Evolutionary conservation across 768 basidiomycete genomes (phyloP).

Genomic region (Tricholoma flavovirens): DNA sequence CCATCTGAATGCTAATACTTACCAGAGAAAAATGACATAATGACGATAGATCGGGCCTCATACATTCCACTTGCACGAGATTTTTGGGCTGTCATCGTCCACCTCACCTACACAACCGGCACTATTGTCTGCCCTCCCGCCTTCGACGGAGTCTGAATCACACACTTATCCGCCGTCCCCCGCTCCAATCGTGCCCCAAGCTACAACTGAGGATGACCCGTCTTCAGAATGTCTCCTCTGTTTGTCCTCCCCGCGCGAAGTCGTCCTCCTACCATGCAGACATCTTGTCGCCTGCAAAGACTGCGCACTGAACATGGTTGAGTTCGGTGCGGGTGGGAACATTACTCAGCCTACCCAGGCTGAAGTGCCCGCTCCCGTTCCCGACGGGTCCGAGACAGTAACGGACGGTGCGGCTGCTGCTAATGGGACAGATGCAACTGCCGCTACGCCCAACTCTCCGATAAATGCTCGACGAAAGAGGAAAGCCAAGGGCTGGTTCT

Average conservation of each 20-base stretch:
- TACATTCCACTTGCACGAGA: constrained; percentile 93
- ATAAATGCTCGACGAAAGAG: constrained; percentile 65
- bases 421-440: constrained; percentile 22
- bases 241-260: constrained; percentile 81
- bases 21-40: constrained; percentile 2
- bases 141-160: constrained; percentile 20
- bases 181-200: constrained; percentile 12
- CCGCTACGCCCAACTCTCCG: constrained; percentile 20
- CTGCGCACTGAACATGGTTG: constrained; percentile 95
- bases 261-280: constrained; percentile 88
- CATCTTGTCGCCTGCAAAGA: constrained; percentile 95
- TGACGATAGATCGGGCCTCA: constrained; percentile 76
- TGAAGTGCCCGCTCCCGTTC: constrained; percentile 28
- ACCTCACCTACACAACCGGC: constrained; percentile 21
- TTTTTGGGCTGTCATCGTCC: constrained; percentile 79
- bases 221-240: constrained; percentile 91
- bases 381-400: constrained; percentile 12
- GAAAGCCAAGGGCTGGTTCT: constrained; percentile 97
- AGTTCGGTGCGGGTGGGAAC: constrained; percentile 90
- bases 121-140: constrained; percentile 29
- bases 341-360: constrained; percentile 65
- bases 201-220: constrained; percentile 55
- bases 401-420: constrained; percentile 21
- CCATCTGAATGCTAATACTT: constrained; percentile 1
- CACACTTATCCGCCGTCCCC: constrained; percentile 30